Evolutionary conservation across 768 basidiomycete genomes (phyloP).

Genomic region (Leccinum subgranulosum): DNA sequence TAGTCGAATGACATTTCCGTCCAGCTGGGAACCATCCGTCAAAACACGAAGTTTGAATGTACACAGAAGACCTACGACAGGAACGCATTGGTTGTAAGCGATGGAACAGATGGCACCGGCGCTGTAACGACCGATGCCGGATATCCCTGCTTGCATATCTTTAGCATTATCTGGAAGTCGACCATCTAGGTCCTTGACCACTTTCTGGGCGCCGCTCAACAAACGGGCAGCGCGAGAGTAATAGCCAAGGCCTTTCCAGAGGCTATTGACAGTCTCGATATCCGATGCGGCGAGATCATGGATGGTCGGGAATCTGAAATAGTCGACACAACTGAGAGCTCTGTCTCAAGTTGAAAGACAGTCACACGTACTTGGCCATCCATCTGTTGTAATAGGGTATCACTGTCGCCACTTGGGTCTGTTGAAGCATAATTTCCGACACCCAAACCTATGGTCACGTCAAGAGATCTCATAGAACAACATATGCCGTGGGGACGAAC

Average conservation of each 20-base stretch:
- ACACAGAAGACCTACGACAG: constrained; percentile 61
- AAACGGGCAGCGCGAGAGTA: constrained; percentile 84
- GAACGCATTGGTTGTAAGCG: constrained; percentile 78
- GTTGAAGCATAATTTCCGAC: constrained; percentile 94
- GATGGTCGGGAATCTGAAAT: constrained; percentile 75
- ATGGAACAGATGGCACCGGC: constrained; percentile 85
- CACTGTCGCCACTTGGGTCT: constrained; percentile 92
- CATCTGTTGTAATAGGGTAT: constrained; percentile 90
- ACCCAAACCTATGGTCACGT: constrained; percentile 65
- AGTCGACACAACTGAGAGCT: not conserved
- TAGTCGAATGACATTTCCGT: constrained; percentile 89
- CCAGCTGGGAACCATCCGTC: constrained; percentile 49
- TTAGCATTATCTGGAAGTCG: constrained; percentile 75
- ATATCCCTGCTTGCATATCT: constrained; percentile 78
- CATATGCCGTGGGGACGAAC: constrained; percentile 37
- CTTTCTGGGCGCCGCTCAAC: constrained; percentile 79
- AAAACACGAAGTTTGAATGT: not conserved
- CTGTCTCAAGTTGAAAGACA: not conserved
- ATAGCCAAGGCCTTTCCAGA: constrained; percentile 93
- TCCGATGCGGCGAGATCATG: constrained; percentile 65
- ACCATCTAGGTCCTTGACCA: constrained; percentile 61
- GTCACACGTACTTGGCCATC: constrained; percentile 65
- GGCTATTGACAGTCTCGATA: constrained; percentile 79
- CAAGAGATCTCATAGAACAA: not conserved
- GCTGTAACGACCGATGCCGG: constrained; percentile 87